Percentiles rank a stretch among this genome's conserved stretches.
Evolutionary conservation across 495 filamentous ascomycete species (phyloP).

Genomic region (Cercophora sp.): DNA sequence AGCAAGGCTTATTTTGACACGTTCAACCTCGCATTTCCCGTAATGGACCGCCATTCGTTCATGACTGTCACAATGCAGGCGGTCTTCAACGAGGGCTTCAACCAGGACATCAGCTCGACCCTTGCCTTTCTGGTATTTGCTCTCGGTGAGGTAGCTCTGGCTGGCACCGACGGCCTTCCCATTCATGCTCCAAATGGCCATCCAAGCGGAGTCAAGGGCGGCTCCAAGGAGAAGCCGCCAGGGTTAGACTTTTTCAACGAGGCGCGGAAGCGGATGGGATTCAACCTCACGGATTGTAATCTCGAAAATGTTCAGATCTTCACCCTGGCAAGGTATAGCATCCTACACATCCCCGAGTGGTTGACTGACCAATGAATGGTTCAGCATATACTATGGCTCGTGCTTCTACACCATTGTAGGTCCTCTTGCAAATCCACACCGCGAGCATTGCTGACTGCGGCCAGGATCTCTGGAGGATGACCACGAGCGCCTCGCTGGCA

Average conservation of each 20-base stretch:
- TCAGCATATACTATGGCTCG: conserved; percentile 50
- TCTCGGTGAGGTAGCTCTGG: conserved; percentile 51
- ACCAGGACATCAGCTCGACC: conserved; percentile 44
- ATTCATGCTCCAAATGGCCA: conserved; percentile 41
- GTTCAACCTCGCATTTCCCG: conserved; percentile 53
- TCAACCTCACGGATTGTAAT: conserved; percentile 49
- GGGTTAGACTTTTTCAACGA: conserved; percentile 58
- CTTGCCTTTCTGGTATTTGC: conserved; percentile 55
- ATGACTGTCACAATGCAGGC: conserved; percentile 41
- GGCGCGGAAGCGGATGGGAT: conserved; percentile 55
- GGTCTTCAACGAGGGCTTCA: conserved; percentile 47
- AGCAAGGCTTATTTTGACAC: conserved; percentile 53
- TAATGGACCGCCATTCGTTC: conserved; percentile 52
- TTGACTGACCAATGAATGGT: conserved; percentile 2
- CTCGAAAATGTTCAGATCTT: conserved; percentile 57
- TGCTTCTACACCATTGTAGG: conserved; percentile 49
- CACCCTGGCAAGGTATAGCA: conserved; percentile 49
- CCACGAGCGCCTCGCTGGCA: conserved; percentile 48
- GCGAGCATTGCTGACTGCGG: conserved; percentile 11
- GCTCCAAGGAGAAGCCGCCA: conserved; percentile 45
- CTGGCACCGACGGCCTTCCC: conserved; percentile 42
- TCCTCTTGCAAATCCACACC: neutral
- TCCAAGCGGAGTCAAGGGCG: conserved; percentile 51
- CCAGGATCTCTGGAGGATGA: conserved; percentile 57
- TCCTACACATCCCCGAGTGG: neutral